Evolutionary conservation across 129 eudicot genomes (phyloP).

Genomic region (Dittrichia graveolens): DNA sequence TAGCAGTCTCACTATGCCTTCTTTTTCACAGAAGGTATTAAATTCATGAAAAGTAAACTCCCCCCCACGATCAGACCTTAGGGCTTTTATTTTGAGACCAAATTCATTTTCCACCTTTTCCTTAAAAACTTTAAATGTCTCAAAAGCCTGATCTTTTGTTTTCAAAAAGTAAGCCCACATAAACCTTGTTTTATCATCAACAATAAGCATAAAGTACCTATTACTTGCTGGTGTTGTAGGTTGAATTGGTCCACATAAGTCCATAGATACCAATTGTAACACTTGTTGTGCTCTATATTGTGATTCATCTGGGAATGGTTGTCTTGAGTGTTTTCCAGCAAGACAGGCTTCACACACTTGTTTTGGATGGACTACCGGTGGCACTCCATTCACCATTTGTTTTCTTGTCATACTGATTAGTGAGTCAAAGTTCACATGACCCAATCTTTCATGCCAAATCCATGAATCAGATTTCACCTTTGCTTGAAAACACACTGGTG

Average conservation of each 20-base stretch:
- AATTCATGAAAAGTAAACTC: no score
- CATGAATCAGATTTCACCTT: no score
- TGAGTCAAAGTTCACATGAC: no score
- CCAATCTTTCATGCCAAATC: no score
- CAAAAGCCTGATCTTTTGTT: not conserved
- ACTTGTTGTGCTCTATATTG: not conserved
- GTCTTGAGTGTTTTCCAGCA: not conserved
- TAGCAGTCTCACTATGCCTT: no score
- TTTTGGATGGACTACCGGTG: not conserved
- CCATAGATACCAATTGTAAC: not conserved
- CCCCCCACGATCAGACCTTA: not conserved
- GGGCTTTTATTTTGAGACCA: not conserved
- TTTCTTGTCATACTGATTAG: not conserved
- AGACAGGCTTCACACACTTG: not conserved
- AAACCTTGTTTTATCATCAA: not conserved
- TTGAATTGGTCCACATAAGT: no score
- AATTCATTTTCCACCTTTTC: not conserved
- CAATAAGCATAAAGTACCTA: not conserved
- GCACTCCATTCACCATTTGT: not conserved
- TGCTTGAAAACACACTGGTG: no score
- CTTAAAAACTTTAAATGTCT: no score
- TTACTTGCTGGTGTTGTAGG: not conserved
- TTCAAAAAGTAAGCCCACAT: not conserved
- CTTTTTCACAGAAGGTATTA: no score
- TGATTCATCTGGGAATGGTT: not conserved